Base-by-base conservation (phyloP, 2,329 filamentous ascomycete genomes). In the Penicillium verrucosum region DNA sequence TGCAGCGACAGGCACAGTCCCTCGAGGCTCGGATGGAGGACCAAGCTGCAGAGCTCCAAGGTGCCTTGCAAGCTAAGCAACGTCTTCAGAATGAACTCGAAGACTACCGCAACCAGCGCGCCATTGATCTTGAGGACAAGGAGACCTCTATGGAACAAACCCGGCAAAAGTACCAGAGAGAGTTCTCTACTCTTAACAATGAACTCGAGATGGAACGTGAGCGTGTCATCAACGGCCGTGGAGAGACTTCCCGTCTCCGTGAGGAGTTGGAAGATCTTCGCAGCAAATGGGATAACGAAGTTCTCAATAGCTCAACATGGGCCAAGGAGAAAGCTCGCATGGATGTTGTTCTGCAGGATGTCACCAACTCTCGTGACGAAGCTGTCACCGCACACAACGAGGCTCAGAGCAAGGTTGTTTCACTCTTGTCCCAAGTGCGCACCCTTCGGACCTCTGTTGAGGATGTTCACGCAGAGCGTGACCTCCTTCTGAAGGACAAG, bases 231-330 rank as follows among this genome's bases (percentile, higher is more conserved):
- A 82, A 93, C 82, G 83, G 91, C 25, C 81, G 94, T 65, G 85
- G 89, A 36, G 92, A 97, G 74, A 95, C 93, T 62, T 84, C 88
- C 16, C 87, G 91, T 43, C 82, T 99, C 51, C 88, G 93, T n/a
- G 93, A 97, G 71, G 94, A 99, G 75, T 85, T 97, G 25, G 94
- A 99, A 67, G 92, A 96, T 67, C 82, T 97, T 57, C 87, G 94
- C 63, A 92, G 88, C 65, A 97, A 97, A 77, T 97, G 94, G 93
- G 94, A 99, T 68, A 91, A 97, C 67, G 93, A 99, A 76, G 91
- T 97, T 11, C 85, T 97, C 65, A 97, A 97, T 77, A 96, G 91
- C 75, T 96, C 92, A 16, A 96, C 93, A 0, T 97, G 94, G 92
- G 92, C 92, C 12, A 99, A 99, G 78, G 93, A 99, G 77, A 97